Conservation (phyloP, 106 monocot genomes). For the Chionographis japonica region DNA sequence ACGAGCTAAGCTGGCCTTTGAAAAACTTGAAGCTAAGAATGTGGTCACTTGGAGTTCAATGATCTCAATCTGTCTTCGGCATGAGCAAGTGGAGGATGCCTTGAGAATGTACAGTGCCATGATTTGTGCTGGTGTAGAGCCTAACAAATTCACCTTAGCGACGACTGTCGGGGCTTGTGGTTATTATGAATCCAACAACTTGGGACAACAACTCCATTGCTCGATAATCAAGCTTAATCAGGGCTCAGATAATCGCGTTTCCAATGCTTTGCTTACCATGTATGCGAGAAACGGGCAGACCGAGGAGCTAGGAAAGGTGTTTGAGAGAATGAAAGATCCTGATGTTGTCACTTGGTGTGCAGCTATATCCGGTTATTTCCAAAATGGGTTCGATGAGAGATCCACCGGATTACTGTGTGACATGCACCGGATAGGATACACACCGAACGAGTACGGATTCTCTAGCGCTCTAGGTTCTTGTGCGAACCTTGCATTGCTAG, state of each 20-base stretch:
- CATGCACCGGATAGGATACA: conserved; percentile 52
- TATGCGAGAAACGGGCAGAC: conserved; percentile 43
- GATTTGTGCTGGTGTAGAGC: conserved; percentile 32
- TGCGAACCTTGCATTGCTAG: conserved; percentile 42
- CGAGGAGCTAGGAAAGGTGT: conserved; percentile 40
- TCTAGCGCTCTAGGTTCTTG: conserved; percentile 67
- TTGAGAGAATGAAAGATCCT: conserved; percentile 25
- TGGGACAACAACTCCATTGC: conserved; percentile 57
- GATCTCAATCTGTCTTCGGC: conserved; percentile 44
- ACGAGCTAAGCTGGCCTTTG: conserved; percentile 35
- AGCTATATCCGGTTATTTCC: conserved; percentile 58
- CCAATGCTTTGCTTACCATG: conserved; percentile 63
- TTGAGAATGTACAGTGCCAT: conserved; percentile 33
- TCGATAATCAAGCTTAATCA: conserved; percentile 45
- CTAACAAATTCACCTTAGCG: conserved; percentile 67
- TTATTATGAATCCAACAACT: neutral
- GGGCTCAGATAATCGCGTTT: conserved; percentile 26
- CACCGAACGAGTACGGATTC: conserved; percentile 55
- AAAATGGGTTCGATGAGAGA: conserved; percentile 44
- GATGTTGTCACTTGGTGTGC: conserved; percentile 62
- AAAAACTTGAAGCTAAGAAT: conserved; percentile 31
- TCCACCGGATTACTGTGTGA: conserved; percentile 27
- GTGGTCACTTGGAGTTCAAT: conserved; percentile 77
- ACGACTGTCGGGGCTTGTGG: conserved; percentile 49
- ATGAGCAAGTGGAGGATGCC: conserved; percentile 39